Evolutionary conservation across 108 stramenopile genomes (phyloP), one percentile per base, ranked within the genome.

Genomic region (Skeletonema potamos): DNA sequence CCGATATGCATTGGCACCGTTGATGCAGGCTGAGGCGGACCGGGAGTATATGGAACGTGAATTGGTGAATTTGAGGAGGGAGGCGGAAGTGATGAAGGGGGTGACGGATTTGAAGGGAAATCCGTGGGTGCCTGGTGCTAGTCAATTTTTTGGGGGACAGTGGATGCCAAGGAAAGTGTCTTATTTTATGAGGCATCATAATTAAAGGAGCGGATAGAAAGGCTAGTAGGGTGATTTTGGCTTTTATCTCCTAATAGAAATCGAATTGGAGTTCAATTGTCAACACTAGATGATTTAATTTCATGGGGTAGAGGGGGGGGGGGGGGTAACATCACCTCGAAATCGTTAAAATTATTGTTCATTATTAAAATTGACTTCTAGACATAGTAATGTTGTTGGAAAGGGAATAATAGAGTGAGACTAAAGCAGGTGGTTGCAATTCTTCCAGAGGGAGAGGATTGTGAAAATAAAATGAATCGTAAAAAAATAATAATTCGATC

Each of bases 11-110:
- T 62, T 96, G 58, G 85, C 79, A 29, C 88, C 90, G 13, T 41
- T 87, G 29, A 74, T 96, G 30, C 94, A 96, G 60, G 91, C 91
- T n/a, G 94, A 96, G 60, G 80, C 86, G 2, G 94, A 96, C 68
- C 64, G 85, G 26, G 82, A 84, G 58, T 96, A 91, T 64, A 67
- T 93, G 62, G 72, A 88, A 69, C 56, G 87, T 20, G 90, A 96
- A 68, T 62, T 82, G 33, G 79, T 84, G 18, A 70, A 79, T 26
- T 73, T 88, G 62, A 74, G 68, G 58, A 78, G 77, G 37, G 92
- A 93, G 74, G 77, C 72, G 24, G 90, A 90, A 34, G 79, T 92
- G 39, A 96, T 96, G 94, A 87, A 86, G 59, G 77, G 84, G 62
- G 89, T 91, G 51, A 68, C 68, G 10, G 94, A 91, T 66, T 92